phyloP scores from a whole-genome alignment of 2,329 filamentous ascomycete species.

The Apiospora aurea region DNA sequence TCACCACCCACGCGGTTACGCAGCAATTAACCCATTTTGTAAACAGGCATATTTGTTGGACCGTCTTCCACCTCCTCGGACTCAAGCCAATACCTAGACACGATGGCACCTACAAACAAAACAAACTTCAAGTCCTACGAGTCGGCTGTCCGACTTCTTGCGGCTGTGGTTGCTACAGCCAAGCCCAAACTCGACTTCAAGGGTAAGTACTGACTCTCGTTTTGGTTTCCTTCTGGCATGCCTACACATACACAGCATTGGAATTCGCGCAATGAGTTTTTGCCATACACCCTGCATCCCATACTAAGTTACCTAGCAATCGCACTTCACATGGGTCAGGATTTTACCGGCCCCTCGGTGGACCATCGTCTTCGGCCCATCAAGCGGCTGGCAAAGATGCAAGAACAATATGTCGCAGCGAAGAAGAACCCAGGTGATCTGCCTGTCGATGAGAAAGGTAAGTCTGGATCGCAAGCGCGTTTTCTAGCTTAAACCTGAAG shows the following conservation, averaged over 20 bases:
- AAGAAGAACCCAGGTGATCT: conserved; percentile 45
- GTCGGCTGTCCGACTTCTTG: conserved; percentile 64
- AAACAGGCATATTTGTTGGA: background rate
- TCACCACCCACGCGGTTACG: background rate
- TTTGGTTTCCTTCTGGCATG: background rate
- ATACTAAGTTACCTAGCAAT: conserved; percentile 26
- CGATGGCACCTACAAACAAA: conserved; percentile 52
- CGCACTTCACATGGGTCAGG: conserved; percentile 39
- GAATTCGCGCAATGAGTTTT: background rate
- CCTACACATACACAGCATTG: background rate
- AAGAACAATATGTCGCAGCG: conserved; percentile 39
- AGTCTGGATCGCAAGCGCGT: conserved; percentile 1
- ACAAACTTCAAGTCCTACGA: conserved; percentile 68
- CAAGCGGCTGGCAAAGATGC: conserved; percentile 47
- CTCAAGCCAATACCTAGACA: conserved; percentile 24
- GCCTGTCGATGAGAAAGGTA: conserved; percentile 47
- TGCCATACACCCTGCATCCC: background rate
- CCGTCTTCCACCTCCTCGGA: background rate
- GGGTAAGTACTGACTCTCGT: conserved; percentile 52
- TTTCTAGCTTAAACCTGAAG: conserved; percentile 26
- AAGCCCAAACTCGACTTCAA: conserved; percentile 65
- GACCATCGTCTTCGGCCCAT: conserved; percentile 49
- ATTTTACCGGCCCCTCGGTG: conserved; percentile 43
- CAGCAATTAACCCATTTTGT: background rate
- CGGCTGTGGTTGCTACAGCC: conserved; percentile 65